Evolutionary conservation across 2,329 filamentous ascomycete genomes (phyloP).

Genomic region (Fusarium udum): DNA sequence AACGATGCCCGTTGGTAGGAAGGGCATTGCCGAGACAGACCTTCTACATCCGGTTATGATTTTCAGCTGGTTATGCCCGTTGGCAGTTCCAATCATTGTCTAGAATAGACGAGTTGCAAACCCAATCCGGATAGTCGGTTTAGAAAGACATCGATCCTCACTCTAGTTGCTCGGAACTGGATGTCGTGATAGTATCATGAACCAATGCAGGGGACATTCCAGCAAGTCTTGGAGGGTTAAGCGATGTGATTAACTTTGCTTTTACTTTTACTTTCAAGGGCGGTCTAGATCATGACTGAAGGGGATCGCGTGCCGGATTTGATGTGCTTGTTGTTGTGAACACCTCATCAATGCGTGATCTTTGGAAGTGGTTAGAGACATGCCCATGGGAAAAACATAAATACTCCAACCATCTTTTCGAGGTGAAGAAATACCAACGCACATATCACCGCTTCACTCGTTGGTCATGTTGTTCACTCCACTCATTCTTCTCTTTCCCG

Average conservation of each 20-base stretch:
- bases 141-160: background rate
- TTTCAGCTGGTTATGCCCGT: background rate
- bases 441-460: constrained; percentile 2
- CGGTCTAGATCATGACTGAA: background rate
- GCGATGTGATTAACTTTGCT: background rate
- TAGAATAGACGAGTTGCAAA: accelerated
- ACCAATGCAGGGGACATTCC: background rate
- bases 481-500: constrained; percentile 13
- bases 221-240: background rate
- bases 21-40: background rate
- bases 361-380: background rate
- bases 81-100: background rate
- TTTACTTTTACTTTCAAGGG: background rate
- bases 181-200: background rate
- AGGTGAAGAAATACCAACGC: background rate
- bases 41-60: background rate
- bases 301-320: too few species aligned
- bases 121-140: background rate
- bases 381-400: background rate
- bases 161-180: accelerated
- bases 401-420: background rate
- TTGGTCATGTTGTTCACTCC: constrained; percentile 19
- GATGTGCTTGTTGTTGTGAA: background rate
- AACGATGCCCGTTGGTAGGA: background rate
- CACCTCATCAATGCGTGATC: background rate